Evolutionary conservation across 257 asterid genomes (phyloP).

Genomic region (Fraxinus pennsylvanica): DNA sequence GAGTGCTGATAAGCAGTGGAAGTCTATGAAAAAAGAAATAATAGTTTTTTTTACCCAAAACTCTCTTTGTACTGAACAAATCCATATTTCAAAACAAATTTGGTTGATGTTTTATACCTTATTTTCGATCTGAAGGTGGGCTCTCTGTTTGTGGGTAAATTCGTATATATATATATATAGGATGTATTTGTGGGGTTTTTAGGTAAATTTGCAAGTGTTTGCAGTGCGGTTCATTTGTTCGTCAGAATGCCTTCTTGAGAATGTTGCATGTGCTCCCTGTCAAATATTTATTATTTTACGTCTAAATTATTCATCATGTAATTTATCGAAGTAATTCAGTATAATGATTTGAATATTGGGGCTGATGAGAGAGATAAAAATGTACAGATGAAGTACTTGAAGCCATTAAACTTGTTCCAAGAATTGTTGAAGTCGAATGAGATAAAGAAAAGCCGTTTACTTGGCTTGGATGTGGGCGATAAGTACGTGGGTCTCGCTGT

Average conservation of each 20-base stretch:
- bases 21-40: too few relatives aligned
- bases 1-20: too few relatives aligned
- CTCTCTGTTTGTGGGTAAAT: neutral
- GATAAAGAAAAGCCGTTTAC: constrained; percentile 50
- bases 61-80: neutral
- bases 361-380: constrained; percentile 22
- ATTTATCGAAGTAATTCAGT: neutral
- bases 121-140: neutral
- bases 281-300: neutral
- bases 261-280: neutral
- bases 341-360: neutral
- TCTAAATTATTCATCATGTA: constrained; percentile 12
- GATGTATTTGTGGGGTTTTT: neutral
- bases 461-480: constrained; percentile 94
- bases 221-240: constrained; percentile 16
- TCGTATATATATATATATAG: neutral
- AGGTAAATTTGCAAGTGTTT: neutral
- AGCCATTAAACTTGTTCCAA: constrained; percentile 60
- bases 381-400: constrained; percentile 69
- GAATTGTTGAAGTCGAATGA: constrained; percentile 54
- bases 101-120: neutral
- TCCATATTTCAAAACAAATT: neutral
- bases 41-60: neutral
- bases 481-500: constrained; percentile 84
- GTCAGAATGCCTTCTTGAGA: constrained; percentile 28